Conservation (phyloP, 2,329 filamentous ascomycete genomes). For the Trichophyton rubrum region DNA sequence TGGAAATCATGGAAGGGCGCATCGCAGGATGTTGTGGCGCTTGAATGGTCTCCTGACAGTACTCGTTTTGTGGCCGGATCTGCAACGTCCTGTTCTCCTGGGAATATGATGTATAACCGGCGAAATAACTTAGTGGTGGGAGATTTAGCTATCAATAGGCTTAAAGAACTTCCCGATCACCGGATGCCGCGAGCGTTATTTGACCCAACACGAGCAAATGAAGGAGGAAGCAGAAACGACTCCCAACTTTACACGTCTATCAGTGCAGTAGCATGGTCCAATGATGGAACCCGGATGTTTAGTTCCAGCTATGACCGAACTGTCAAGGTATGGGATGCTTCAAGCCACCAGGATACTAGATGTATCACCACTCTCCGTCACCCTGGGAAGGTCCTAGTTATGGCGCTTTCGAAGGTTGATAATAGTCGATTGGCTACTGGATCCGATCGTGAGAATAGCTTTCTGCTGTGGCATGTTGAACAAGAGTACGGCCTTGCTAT, state of each 20-base stretch:
- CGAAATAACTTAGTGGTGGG: conserved; percentile 46
- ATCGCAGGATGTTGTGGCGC: conserved; percentile 44
- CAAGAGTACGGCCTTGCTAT: conserved; percentile 12
- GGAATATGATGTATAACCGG: conserved; percentile 48
- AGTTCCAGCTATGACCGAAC: conserved; percentile 45
- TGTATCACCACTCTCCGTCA: conserved; percentile 33
- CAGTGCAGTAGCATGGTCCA: conserved; percentile 41
- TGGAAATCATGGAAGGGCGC: conserved; percentile 43
- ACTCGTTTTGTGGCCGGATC: conserved; percentile 45
- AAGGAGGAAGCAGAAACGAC: conserved; percentile 40
- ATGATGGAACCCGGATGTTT: conserved; percentile 35
- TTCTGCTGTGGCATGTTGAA: conserved; percentile 23
- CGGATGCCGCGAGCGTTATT: conserved; percentile 31
- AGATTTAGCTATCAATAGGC: conserved; percentile 26
- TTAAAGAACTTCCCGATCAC: conserved; percentile 46
- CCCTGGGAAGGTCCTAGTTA: conserved; percentile 38
- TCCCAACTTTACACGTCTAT: conserved; percentile 45
- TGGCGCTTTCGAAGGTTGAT: conserved; percentile 34
- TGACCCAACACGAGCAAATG: conserved; percentile 32
- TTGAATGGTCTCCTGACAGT: conserved; percentile 46
- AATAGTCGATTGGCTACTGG: conserved; percentile 39
- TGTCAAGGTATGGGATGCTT: conserved; percentile 45
- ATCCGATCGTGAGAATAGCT: conserved; percentile 22
- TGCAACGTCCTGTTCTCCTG: conserved; percentile 41
- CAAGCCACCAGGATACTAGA: conserved; percentile 16